Evolutionary conservation across 176 grass and related monocot species (phyloP), one percentile per base, ranked within the genome.

Genomic region (Themeda triandra): DNA sequence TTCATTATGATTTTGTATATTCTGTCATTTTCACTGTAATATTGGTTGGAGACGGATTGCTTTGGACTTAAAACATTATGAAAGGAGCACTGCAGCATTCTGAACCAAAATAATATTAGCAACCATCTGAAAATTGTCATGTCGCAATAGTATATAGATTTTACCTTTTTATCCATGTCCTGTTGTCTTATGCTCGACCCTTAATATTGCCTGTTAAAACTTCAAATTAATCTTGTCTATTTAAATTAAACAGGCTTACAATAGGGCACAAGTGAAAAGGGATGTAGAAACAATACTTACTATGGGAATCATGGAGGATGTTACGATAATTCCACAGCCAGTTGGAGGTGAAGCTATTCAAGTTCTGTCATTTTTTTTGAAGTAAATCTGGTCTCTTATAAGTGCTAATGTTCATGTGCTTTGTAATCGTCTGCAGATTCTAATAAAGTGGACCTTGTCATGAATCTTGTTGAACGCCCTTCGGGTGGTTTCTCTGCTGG

Each of bases 271-370:
- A 87, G 88, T 95, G 62, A 92, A 99, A 87, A 99, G 93, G 86
- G 96, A 99, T 65, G 96, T 96, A 53, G 96, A 99, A 77, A 99
- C 93, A 85, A 94, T 99, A 89, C 83, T 99, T 24, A 99, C 96
- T 46, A 99, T 99, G 96, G 96, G 96, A 84, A 99, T 99, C 69
- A 96, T 99, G 96, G 91, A 99, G 87, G 91, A 95, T 83, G 96
- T 92, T 79, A 94, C 89, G 19, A 94, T 99, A 83, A 99, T 96
- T 87, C 96, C 96, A 6, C 93, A 99, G 63, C 93, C 91, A 68
- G 89, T 85, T 58, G 91, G 91, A 92, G 93, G 96, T 98, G 25
- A 87, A 62, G 39, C 64, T 83, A 65, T 64, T 75, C 27, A 83
- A 23, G 48, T 80, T 63, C 36, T 60, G 1, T 48, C 49, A 49